Evolutionary conservation across 2,329 filamentous ascomycete species (phyloP).

Genomic region (Ophiocordyceps robertsii): DNA sequence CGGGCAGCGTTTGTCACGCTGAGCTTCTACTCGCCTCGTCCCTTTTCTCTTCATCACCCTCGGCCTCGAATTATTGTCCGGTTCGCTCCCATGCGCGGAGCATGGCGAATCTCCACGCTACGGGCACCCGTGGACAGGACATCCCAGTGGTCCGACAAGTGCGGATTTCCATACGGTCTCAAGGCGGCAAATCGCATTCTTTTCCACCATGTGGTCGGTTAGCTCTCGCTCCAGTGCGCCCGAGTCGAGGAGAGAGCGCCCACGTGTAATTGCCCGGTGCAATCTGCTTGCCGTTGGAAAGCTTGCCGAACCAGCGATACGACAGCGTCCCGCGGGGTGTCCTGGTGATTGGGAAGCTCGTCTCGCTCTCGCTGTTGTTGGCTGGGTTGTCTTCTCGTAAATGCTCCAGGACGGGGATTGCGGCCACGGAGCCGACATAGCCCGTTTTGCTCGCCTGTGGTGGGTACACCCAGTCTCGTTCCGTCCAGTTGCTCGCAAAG

Average conservation of each 20-base stretch:
- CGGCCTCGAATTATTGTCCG: no score
- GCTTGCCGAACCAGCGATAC: slow-evolving; percentile 28
- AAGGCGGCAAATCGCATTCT: slow-evolving; percentile 28
- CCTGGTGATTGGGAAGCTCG: slow-evolving; percentile 21
- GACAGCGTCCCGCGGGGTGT: slow-evolving; percentile 18
- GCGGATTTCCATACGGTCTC: slow-evolving; percentile 25
- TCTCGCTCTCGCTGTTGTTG: slow-evolving; percentile 17
- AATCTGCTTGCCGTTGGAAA: slow-evolving; percentile 26
- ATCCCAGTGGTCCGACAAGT: slow-evolving; percentile 27
- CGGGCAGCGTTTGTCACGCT: no score
- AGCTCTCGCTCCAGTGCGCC: neutral
- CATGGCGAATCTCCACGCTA: neutral
- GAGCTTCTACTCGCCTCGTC: no score
- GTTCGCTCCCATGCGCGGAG: no score
- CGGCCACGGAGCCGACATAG: slow-evolving; percentile 29
- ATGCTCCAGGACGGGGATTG: neutral
- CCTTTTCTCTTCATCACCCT: no score
- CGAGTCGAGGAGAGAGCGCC: slow-evolving; percentile 2
- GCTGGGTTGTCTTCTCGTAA: no score
- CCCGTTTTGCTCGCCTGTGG: slow-evolving; percentile 20
- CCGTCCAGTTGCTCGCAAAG: slow-evolving; percentile 23
- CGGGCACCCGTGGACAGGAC: slow-evolving; percentile 10
- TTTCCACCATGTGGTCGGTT: slow-evolving; percentile 2
- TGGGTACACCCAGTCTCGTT: slow-evolving; percentile 28
- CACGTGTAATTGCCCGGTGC: slow-evolving; percentile 26